A percentile compares a stretch with the other conserved stretches of the same genome.
Conservation (phyloP, 139 green algal species). For the Tetraselmis striata region DNA sequence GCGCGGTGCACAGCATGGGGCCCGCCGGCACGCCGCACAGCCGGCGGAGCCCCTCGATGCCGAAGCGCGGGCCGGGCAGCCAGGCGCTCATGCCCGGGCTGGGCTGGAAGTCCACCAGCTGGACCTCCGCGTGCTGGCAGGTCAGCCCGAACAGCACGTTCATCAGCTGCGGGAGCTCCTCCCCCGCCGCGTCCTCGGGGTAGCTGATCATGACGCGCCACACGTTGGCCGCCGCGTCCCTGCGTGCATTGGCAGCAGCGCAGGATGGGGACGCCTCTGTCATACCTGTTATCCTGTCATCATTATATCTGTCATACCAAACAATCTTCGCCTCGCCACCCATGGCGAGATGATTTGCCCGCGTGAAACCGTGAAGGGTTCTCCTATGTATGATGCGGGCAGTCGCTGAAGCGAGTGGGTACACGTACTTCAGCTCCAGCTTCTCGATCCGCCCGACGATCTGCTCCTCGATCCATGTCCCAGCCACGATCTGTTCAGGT, state of each 20-base stretch:
- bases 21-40: slow-evolving; percentile 4
- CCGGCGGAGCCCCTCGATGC: slow-evolving; percentile 16
- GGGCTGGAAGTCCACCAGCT: slow-evolving; percentile 22
- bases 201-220: slow-evolving; percentile 15
- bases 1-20: slow-evolving; percentile 23
- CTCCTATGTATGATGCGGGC: no score
- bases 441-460: slow-evolving; percentile 16
- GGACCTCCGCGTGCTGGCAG: slow-evolving; percentile 17
- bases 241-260: no score
- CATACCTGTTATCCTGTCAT: neutral
- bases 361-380: no score
- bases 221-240: neutral
- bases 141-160: slow-evolving; percentile 33
- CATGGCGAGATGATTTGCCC: no score
- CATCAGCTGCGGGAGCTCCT: slow-evolving; percentile 23
- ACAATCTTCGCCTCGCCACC: neutral
- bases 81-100: neutral
- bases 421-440: neutral
- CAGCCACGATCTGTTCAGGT: slow-evolving; percentile 7
- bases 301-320: neutral
- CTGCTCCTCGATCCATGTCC: slow-evolving; percentile 12
- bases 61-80: slow-evolving; percentile 21
- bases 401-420: no score
- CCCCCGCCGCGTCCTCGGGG: slow-evolving; percentile 16
- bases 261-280: neutral